Percentiles rank a stretch among this genome's conserved stretches.
These are phyloP conservation scores for Aristolochia contorta DNA, from an alignment of 164 flowering plant genomes.

Conservation along the genomic window DNA sequence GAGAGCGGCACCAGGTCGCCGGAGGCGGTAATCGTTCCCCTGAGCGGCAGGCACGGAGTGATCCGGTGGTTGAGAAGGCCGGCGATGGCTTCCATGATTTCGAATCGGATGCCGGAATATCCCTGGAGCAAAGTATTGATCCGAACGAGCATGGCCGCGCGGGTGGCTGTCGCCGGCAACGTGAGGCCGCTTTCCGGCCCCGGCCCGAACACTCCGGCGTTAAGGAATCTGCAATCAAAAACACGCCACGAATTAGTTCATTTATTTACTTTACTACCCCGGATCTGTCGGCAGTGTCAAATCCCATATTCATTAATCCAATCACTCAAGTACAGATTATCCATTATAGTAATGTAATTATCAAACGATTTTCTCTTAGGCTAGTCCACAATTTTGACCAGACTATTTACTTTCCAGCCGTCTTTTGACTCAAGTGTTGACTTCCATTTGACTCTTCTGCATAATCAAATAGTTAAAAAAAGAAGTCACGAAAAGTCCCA, in stretches of 20 bases:
- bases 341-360: too few relatives aligned
- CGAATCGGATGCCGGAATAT: constrained; percentile 63
- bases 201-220: constrained; percentile 53
- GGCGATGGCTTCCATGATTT: constrained; percentile 49
- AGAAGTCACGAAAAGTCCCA: too few relatives aligned
- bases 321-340: too few relatives aligned
- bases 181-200: constrained; percentile 39
- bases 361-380: too few relatives aligned
- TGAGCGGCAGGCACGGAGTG: constrained; percentile 52
- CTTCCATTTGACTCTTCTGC: too few relatives aligned
- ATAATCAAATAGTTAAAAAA: too few relatives aligned
- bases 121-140: constrained; percentile 65
- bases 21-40: constrained; percentile 59
- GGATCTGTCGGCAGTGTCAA: too few relatives aligned
- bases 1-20: constrained; percentile 62
- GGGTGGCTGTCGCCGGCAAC: constrained; percentile 37
- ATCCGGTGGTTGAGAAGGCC: constrained; percentile 42
- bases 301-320: too few relatives aligned
- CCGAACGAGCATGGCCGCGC: constrained; percentile 65
- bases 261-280: not conserved
- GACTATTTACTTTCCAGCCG: too few relatives aligned
- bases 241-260: not conserved
- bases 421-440: too few relatives aligned
- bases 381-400: too few relatives aligned
- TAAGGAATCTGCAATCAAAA: constrained; percentile 34